phyloP scores from a whole-genome alignment of 2,329 filamentous ascomycete species.

The Zasmidium cellare region DNA sequence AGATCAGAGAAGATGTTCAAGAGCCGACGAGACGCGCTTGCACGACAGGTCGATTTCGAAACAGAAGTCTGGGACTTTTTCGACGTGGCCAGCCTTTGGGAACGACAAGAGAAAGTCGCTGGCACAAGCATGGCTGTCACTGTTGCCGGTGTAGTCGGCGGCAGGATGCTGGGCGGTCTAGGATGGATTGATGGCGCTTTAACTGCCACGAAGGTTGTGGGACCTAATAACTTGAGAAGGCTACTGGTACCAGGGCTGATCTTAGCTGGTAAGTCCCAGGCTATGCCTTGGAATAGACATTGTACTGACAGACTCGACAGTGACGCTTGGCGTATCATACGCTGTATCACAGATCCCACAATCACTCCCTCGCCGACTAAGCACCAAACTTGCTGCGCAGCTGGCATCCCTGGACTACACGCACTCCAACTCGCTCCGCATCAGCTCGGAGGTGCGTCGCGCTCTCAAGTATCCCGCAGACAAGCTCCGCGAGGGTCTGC shows the following conservation, averaged over 20 bases:
- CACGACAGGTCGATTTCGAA: conserved; percentile 81
- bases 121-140: conserved; percentile 95
- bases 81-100: conserved; percentile 77
- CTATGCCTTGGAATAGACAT: conserved; percentile 3
- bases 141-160: conserved; percentile 80
- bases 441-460: conserved; percentile 81
- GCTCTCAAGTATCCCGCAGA: conserved; percentile 86
- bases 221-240: conserved; percentile 76
- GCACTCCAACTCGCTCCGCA: conserved; percentile 81
- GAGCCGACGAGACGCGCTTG: conserved; percentile 75
- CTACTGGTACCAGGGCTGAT: conserved; percentile 79
- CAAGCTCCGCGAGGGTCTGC: conserved; percentile 78
- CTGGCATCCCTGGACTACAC: conserved; percentile 86
- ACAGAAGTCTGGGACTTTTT: conserved; percentile 93
- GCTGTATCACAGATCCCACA: conserved; percentile 83
- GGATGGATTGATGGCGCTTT: conserved; percentile 88
- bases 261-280: conserved; percentile 65
- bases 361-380: conserved; percentile 82
- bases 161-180: conserved; percentile 76
- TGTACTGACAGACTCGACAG: conserved; percentile 51
- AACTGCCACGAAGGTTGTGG: conserved; percentile 75
- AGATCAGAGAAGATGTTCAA: conserved; percentile 92
- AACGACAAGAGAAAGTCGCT: conserved; percentile 90
- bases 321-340: conserved; percentile 73
- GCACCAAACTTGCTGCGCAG: conserved; percentile 78